Percentiles rank a stretch among this genome's conserved stretches.
These are phyloP conservation scores for Aspergillus haitiensis DNA, from an alignment of 495 filamentous ascomycete genomes.

Conservation along the genomic window DNA sequence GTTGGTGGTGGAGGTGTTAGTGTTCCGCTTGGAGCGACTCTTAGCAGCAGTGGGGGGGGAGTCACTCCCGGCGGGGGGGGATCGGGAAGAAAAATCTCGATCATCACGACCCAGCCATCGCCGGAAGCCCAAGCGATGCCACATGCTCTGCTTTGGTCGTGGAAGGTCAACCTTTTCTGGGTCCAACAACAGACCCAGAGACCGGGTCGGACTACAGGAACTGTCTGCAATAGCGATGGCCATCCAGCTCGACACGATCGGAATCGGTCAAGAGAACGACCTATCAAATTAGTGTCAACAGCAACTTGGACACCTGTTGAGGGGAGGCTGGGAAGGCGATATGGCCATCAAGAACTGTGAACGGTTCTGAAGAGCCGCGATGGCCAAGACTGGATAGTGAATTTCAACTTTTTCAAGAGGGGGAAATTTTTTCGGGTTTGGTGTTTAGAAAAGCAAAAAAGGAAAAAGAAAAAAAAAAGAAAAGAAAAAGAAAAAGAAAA, in stretches of 20 bases:
- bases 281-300: constrained; percentile 26
- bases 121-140: constrained; percentile 48
- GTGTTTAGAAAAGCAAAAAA: constrained; percentile 6
- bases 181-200: constrained; percentile 36
- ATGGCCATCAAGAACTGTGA: constrained; percentile 42
- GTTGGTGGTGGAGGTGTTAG: constrained; percentile 21
- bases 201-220: constrained; percentile 41
- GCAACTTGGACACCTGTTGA: constrained; percentile 38
- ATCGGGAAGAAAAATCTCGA: constrained; percentile 35
- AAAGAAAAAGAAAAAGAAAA: constrained; percentile 9
- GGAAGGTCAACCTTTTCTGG: constrained; percentile 35
- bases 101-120: constrained; percentile 53
- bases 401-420: background rate
- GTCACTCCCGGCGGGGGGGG: constrained; percentile 16
- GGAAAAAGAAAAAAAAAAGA: constrained; percentile 1
- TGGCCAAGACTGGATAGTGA: constrained; percentile 1
- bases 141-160: constrained; percentile 52
- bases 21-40: constrained; percentile 25
- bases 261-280: constrained; percentile 5
- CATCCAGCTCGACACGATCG: constrained; percentile 38
- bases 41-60: constrained; percentile 19
- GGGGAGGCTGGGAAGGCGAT: constrained; percentile 30
- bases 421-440: background rate
- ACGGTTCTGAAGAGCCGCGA: constrained; percentile 19
- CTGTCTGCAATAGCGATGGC: constrained; percentile 47